These are phyloP conservation scores for Cucurbita moschata DNA, from an alignment of 306 rosid genomes.

Conservation along the genomic window DNA sequence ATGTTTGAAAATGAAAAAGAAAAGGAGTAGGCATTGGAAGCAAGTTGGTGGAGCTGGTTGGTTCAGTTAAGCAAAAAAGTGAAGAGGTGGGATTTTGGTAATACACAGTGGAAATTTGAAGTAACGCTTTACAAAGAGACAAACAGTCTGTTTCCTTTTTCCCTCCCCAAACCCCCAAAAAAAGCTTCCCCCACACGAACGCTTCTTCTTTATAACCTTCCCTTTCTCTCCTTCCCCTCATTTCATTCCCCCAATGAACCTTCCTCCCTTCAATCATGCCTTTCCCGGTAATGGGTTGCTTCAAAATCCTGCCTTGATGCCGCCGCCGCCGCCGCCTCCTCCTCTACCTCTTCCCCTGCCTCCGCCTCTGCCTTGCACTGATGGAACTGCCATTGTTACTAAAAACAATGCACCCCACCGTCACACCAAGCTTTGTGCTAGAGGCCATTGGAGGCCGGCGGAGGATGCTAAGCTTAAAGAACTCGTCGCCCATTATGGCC, in stretches of 20 bases:
- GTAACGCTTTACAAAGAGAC: slow-evolving; percentile 29
- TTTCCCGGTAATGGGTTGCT: not conserved
- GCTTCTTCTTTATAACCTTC: slow-evolving; percentile 25
- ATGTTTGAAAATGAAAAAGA: no score
- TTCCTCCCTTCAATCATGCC: slow-evolving; percentile 19
- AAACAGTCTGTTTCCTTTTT: slow-evolving; percentile 26
- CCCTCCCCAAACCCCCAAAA: slow-evolving; percentile 24
- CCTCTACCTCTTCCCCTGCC: not conserved
- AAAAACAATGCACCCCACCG: not conserved
- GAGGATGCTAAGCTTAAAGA: slow-evolving; percentile 73
- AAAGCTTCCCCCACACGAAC: slow-evolving; percentile 68
- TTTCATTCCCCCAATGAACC: slow-evolving; percentile 13
- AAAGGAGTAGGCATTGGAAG: no score
- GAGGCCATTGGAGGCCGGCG: slow-evolving; percentile 97
- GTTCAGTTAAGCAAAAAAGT: not conserved
- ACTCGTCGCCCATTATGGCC: slow-evolving; percentile 70
- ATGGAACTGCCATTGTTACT: not conserved
- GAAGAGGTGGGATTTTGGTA: not conserved
- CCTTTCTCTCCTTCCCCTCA: not conserved
- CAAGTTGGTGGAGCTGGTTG: not conserved
- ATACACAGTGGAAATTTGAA: no score
- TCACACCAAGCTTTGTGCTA: slow-evolving; percentile 41
- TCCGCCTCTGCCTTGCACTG: not conserved
- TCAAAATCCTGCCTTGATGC: not conserved
- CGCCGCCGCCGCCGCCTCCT: not conserved